Evolutionary conservation across 1,284 basidiomycete genomes (phyloP).

Genomic region (Ustilago crameri): DNA sequence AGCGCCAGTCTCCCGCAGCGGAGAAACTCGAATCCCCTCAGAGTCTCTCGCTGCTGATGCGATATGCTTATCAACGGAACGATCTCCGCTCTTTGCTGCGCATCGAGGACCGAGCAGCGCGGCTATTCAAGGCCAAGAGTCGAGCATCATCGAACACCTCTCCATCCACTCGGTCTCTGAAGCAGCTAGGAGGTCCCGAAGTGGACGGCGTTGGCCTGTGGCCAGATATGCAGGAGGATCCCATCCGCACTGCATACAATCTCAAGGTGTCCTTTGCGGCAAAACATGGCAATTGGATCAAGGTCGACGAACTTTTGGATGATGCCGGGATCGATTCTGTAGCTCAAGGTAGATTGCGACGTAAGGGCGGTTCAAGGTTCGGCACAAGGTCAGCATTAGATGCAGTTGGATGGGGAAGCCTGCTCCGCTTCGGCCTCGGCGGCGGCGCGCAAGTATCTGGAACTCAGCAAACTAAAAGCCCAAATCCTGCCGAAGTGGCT

Average conservation of each 20-base stretch:
- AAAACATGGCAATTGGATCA: slow-evolving; percentile 23
- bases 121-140: background rate
- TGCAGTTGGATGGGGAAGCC: slow-evolving; percentile 26
- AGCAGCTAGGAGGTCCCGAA: background rate
- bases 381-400: slow-evolving; percentile 4
- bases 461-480: background rate
- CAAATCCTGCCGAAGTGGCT: background rate
- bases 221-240: slow-evolving; percentile 24
- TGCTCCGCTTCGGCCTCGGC: slow-evolving; percentile 27
- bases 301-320: slow-evolving; percentile 28
- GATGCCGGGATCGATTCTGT: background rate
- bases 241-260: slow-evolving; percentile 23
- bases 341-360: background rate
- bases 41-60: slow-evolving; percentile 22
- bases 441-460: slow-evolving; percentile 4
- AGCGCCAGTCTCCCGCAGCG: slow-evolving; percentile 18
- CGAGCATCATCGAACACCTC: background rate
- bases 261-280: slow-evolving; percentile 35
- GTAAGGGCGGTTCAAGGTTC: too few relatives aligned
- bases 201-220: slow-evolving; percentile 21
- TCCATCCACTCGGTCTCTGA: background rate
- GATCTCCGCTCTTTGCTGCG: slow-evolving; percentile 28
- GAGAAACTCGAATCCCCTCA: slow-evolving; percentile 18
- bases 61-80: slow-evolving; percentile 22
- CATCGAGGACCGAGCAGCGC: slow-evolving; percentile 19